Evolutionary conservation across 768 basidiomycete species (phyloP).

Genomic region (Mrakia frigida): DNA sequence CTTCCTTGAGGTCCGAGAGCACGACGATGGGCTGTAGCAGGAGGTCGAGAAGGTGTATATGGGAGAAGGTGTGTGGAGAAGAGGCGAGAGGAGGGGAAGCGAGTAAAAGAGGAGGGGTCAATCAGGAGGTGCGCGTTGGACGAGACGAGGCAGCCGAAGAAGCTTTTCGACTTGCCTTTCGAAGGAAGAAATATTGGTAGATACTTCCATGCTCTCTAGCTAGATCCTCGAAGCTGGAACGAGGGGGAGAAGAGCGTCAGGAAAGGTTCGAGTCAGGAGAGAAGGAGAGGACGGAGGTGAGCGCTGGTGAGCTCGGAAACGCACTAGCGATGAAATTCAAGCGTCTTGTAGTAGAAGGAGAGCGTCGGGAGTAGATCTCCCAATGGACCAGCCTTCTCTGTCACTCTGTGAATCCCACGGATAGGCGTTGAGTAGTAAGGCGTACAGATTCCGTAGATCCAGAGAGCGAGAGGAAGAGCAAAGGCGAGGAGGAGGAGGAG

Average conservation of each 20-base stretch:
- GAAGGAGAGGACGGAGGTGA: neutral
- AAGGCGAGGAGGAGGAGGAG: neutral
- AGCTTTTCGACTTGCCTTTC: neutral
- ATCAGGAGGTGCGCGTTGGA: too few relatives aligned
- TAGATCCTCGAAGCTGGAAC: neutral
- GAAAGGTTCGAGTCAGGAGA: too few relatives aligned
- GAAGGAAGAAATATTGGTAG: conserved; percentile 14
- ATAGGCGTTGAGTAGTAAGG: conserved; percentile 8
- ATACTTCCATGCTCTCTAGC: neutral
- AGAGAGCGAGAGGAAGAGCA: neutral
- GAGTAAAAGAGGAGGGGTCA: neutral
- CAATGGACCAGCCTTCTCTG: neutral
- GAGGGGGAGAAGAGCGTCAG: neutral
- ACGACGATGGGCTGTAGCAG: neutral
- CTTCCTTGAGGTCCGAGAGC: neutral
- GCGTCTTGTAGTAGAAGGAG: neutral
- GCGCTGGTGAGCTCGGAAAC: neutral
- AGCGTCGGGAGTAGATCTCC: neutral
- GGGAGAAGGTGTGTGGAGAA: neutral
- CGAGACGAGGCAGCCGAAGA: too few relatives aligned
- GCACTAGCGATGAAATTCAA: neutral
- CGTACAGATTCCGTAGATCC: neutral
- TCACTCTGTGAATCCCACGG: neutral
- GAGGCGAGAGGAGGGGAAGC: neutral
- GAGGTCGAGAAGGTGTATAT: neutral